phyloP scores from a whole-genome alignment of 495 filamentous ascomycete genomes.

The Hypoxylon fuscum region DNA sequence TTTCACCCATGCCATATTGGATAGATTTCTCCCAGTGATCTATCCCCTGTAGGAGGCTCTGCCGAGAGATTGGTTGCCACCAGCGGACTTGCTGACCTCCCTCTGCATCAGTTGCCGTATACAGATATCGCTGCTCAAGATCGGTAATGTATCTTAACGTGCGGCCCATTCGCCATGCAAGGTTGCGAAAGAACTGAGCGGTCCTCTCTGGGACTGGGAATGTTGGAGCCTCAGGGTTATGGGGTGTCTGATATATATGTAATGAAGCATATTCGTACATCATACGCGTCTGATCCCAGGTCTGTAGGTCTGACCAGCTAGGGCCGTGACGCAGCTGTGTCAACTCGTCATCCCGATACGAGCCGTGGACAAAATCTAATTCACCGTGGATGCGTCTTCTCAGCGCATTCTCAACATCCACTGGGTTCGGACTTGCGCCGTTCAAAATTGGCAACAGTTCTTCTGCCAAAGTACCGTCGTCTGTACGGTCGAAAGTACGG shows the following conservation, averaged over 20 bases:
- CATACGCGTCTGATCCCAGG: conserved; percentile 12
- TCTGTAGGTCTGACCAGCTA: conserved; percentile 21
- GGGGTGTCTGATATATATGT: no score
- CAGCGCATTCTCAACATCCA: no score
- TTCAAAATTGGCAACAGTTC: no score
- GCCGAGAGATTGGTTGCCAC: conserved; percentile 36
- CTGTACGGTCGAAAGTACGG: no score
- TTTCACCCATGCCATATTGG: conserved; percentile 25
- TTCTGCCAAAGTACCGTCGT: no score
- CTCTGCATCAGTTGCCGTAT: conserved; percentile 2
- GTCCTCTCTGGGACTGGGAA: conserved; percentile 32
- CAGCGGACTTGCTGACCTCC: no score
- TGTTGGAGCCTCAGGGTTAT: no score
- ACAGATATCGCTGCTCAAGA: conserved; percentile 33
- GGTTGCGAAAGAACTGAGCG: conserved; percentile 42
- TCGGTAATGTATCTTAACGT: conserved; percentile 34
- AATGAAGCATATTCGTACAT: not conserved
- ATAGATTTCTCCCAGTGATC: conserved; percentile 32
- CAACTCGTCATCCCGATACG: not conserved
- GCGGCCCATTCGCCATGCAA: conserved; percentile 43
- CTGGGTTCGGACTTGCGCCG: not conserved
- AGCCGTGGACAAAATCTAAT: not conserved
- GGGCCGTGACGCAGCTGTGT: conserved; percentile 14
- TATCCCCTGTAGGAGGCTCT: conserved; percentile 7
- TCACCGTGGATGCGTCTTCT: conserved; percentile 3